Conservation (phyloP, 805 yeast genomes). For the Myxozyma melibiosi region DNA sequence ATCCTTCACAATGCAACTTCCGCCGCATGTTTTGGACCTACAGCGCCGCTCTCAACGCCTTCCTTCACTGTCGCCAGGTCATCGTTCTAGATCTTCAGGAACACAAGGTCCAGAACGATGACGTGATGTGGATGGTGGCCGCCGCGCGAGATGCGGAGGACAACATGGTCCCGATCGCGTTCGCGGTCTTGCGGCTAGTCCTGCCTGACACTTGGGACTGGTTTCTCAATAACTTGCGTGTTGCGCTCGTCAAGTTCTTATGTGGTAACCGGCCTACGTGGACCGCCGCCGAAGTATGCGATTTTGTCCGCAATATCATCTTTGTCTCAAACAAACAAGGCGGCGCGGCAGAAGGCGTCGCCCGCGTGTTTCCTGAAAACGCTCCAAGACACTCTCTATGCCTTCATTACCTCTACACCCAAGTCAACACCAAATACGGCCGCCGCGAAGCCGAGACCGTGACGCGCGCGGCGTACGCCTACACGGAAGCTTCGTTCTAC, state of each 20-base stretch:
- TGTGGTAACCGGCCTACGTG: background rate
- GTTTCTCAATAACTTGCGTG: conserved; percentile 13
- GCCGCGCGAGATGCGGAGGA: conserved; percentile 24
- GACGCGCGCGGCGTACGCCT: conserved; percentile 13
- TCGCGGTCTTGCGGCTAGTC: conserved; percentile 9
- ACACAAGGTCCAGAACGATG: background rate
- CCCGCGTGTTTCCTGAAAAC: conserved; percentile 17
- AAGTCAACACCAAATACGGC: conserved; percentile 1
- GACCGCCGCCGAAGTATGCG: conserved; percentile 11
- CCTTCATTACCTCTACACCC: conserved; percentile 10
- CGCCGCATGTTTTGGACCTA: conserved; percentile 24
- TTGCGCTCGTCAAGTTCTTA: conserved; percentile 7
- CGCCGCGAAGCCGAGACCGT: conserved; percentile 11
- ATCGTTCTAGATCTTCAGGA: conserved; percentile 13
- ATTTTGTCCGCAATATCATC: conserved; percentile 8
- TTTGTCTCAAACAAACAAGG: conserved; percentile 16
- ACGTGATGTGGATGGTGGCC: conserved; percentile 11
- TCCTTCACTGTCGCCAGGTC: conserved; percentile 17
- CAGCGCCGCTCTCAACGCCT: conserved; percentile 7
- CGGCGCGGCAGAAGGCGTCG: conserved; percentile 8
- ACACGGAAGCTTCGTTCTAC: conserved; percentile 11
- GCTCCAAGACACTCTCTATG: conserved; percentile 15
- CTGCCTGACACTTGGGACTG: conserved; percentile 14
- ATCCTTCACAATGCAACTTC: conserved; percentile 19
- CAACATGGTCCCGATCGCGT: conserved; percentile 13